Conservation (phyloP, 345 rosid genomes). For the Ailanthus altissimus region DNA sequence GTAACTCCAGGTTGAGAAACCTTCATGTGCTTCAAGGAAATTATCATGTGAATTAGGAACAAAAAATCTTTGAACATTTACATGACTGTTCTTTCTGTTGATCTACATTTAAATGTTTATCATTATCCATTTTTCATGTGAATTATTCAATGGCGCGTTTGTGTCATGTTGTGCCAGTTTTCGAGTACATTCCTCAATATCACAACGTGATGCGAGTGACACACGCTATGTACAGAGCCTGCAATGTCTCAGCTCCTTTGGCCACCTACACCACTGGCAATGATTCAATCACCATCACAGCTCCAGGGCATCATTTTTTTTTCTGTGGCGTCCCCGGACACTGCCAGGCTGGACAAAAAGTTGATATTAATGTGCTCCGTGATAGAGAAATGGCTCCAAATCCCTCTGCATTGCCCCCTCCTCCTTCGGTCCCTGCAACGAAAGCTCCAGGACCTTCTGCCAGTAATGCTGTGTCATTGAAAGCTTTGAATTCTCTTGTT, state of each 20-base stretch:
- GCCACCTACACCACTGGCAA: slow-evolving; percentile 85
- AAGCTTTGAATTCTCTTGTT: slow-evolving; percentile 16
- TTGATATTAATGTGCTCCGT: slow-evolving; percentile 74
- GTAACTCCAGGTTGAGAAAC: not conserved
- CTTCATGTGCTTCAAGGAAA: too few relatives aligned
- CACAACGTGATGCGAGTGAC: slow-evolving; percentile 93
- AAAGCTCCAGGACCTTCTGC: slow-evolving; percentile 51
- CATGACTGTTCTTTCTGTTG: not conserved
- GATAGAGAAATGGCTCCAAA: slow-evolving; percentile 32
- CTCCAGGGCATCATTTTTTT: slow-evolving; percentile 82
- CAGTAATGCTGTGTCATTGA: slow-evolving; percentile 35
- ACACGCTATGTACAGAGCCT: slow-evolving; percentile 69
- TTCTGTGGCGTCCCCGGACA: slow-evolving; percentile 95
- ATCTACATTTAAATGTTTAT: not conserved
- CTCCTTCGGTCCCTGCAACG: slow-evolving; percentile 47
- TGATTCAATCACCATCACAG: slow-evolving; percentile 72
- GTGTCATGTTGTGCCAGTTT: slow-evolving; percentile 46
- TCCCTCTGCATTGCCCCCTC: slow-evolving; percentile 31
- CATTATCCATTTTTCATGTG: not conserved
- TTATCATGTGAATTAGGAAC: not conserved
- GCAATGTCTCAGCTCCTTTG: slow-evolving; percentile 81
- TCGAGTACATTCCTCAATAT: slow-evolving; percentile 74
- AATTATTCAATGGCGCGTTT: not conserved
- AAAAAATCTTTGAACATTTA: not conserved
- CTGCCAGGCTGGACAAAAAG: slow-evolving; percentile 85